A percentile compares a stretch with the other conserved stretches of the same genome.
These are phyloP conservation scores for Neofusicoccum cordaticola DNA, from an alignment of 2,329 filamentous ascomycete species.

Conservation along the genomic window DNA sequence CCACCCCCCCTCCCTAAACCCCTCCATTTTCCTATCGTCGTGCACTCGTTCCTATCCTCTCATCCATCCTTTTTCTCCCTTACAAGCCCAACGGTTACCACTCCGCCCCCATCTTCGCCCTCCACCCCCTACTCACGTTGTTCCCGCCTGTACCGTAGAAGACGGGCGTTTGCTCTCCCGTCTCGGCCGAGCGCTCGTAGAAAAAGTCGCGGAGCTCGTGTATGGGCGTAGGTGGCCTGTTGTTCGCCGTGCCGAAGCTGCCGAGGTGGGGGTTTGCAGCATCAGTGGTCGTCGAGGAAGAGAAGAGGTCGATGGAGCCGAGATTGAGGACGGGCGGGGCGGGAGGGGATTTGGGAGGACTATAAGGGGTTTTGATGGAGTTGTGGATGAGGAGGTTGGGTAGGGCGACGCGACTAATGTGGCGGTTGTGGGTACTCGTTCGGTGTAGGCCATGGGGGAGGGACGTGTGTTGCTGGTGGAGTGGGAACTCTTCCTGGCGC, in stretches of 20 bases:
- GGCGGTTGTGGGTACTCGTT: no score
- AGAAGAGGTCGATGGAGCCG: neutral
- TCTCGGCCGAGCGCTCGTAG: neutral
- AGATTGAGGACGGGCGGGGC: neutral
- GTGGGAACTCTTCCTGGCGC: neutral
- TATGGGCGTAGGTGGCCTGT: neutral
- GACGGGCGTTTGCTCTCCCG: neutral
- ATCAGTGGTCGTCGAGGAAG: neutral
- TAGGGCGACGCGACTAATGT: no score
- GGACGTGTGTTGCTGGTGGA: no score
- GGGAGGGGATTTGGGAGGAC: neutral
- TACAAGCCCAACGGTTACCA: neutral
- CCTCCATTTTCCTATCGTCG: no score
- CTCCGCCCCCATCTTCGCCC: slow-evolving; percentile 7
- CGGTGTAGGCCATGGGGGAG: no score
- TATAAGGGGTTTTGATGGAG: neutral
- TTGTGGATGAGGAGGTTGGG: neutral
- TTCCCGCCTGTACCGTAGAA: slow-evolving; percentile 1
- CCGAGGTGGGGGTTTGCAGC: neutral
- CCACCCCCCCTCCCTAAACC: no score
- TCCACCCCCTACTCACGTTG: neutral
- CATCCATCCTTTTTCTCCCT: no score
- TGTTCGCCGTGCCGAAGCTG: no score
- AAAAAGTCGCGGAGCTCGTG: slow-evolving; percentile 5
- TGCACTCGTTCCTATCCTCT: no score